These are phyloP conservation scores for Naganishia friedmannii DNA, from an alignment of 768 basidiomycete species.

Conservation along the genomic window DNA sequence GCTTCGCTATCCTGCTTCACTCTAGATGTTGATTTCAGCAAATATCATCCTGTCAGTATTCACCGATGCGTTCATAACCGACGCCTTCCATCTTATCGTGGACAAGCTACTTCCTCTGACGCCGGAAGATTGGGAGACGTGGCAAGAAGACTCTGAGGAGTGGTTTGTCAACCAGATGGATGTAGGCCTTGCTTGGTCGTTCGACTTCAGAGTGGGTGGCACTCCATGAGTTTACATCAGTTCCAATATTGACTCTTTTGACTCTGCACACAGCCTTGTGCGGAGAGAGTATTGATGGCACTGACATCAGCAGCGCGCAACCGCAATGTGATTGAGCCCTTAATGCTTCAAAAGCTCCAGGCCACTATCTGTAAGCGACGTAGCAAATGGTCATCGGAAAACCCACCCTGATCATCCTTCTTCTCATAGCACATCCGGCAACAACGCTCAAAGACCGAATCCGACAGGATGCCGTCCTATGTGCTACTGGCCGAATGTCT, in stretches of 20 bases:
- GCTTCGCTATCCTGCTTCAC: not conserved
- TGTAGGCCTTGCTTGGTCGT: conserved; percentile 90
- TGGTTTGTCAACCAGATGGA: conserved; percentile 88
- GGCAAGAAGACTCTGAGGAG: conserved; percentile 87
- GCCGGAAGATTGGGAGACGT: conserved; percentile 72
- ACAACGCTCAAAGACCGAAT: conserved; percentile 32
- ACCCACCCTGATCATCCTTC: not conserved
- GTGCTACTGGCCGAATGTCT: conserved; percentile 44
- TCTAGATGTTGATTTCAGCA: not conserved
- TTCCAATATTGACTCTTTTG: not conserved
- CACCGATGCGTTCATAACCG: conserved; percentile 43
- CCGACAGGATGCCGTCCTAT: conserved; percentile 46
- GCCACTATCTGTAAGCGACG: conserved; percentile 12
- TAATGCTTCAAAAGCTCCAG: conserved; percentile 28
- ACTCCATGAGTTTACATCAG: not conserved
- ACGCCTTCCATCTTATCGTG: conserved; percentile 62
- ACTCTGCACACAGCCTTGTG: conserved; percentile 67
- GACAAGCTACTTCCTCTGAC: conserved; percentile 81
- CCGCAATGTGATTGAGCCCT: conserved; percentile 31
- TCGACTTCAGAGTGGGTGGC: conserved; percentile 72
- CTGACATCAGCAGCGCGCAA: conserved; percentile 45
- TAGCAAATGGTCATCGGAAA: too few species aligned
- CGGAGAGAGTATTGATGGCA: conserved; percentile 84
- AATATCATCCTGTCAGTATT: conserved; percentile 39
- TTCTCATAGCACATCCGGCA: conserved; percentile 7